These are phyloP conservation scores for Monosporozyma solicola DNA, from an alignment of 805 yeast species.

Conservation along the genomic window DNA sequence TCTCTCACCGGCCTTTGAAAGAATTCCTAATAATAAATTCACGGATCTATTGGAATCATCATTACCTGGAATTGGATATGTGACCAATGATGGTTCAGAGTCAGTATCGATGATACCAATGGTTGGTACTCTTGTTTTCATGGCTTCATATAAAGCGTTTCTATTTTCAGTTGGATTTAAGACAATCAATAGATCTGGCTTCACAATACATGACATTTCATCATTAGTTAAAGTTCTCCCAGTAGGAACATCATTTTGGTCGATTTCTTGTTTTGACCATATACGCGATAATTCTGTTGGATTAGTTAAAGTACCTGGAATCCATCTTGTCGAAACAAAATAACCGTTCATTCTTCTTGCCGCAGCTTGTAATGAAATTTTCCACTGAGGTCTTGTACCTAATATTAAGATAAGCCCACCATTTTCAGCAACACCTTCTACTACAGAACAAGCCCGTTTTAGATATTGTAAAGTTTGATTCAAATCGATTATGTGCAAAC, in stretches of 20 bases:
- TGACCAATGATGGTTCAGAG: slow-evolving; percentile 78
- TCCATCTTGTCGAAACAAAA: slow-evolving; percentile 80
- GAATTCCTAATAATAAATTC: slow-evolving; percentile 70
- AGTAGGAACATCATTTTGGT: slow-evolving; percentile 62
- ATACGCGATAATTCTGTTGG: slow-evolving; percentile 51
- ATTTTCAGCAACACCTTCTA: slow-evolving; percentile 67
- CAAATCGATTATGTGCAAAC: slow-evolving; percentile 83
- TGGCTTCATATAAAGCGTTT: slow-evolving; percentile 73
- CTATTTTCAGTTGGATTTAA: slow-evolving; percentile 84
- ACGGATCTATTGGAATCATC: slow-evolving; percentile 83
- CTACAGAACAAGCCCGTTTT: slow-evolving; percentile 77
- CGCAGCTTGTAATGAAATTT: slow-evolving; percentile 65
- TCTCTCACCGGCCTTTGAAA: slow-evolving; percentile 74
- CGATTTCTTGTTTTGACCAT: slow-evolving; percentile 66
- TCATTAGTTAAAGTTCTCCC: slow-evolving; percentile 44
- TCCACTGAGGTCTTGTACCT: slow-evolving; percentile 76
- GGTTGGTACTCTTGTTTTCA: slow-evolving; percentile 76
- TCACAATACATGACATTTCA: slow-evolving; percentile 47
- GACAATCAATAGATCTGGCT: slow-evolving; percentile 82
- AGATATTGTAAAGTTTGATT: slow-evolving; percentile 71
- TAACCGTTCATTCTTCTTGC: slow-evolving; percentile 71
- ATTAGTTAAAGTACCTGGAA: slow-evolving; percentile 91
- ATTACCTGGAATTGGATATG: slow-evolving; percentile 94
- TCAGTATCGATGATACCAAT: slow-evolving; percentile 92
- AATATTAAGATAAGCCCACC: slow-evolving; percentile 83